Evolutionary conservation across 2,329 filamentous ascomycete species (phyloP).

Genomic region (Aspergillus proliferans): DNA sequence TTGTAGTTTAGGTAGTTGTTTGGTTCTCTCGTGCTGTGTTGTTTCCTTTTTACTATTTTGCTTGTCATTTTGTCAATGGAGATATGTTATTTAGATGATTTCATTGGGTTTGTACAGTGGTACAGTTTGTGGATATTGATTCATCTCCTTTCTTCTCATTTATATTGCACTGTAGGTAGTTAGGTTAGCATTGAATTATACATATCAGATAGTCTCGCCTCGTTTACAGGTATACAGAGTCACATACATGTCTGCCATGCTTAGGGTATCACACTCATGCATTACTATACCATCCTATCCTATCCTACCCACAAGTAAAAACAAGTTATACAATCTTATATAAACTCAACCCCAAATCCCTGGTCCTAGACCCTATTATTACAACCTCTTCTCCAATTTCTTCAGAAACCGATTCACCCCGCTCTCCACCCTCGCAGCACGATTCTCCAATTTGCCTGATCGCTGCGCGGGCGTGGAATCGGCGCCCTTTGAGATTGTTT

Average conservation of each 20-base stretch:
- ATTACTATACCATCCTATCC: too few relatives aligned
- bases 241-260: too few relatives aligned
- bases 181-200: too few relatives aligned
- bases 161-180: too few relatives aligned
- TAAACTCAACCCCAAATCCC: not conserved
- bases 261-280: too few relatives aligned
- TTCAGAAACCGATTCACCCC: conserved; percentile 41
- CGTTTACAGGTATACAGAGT: too few relatives aligned
- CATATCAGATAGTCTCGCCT: too few relatives aligned
- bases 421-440: conserved; percentile 34
- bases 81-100: not conserved
- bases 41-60: not conserved
- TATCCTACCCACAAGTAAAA: too few relatives aligned
- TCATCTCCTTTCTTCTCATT: too few relatives aligned
- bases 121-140: too few relatives aligned
- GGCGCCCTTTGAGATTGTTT: conserved; percentile 7
- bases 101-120: too few relatives aligned
- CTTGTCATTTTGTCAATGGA: not conserved
- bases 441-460: conserved; percentile 34
- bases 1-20: conserved; percentile 14
- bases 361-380: not conserved
- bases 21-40: not conserved
- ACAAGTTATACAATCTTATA: too few relatives aligned
- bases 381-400: conserved; percentile 40
- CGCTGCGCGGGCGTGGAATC: conserved; percentile 16